Percentiles rank a stretch among this genome's conserved stretches.
Evolutionary conservation across 352 stramenopile genomes (phyloP).

Genomic region (Phytophthora fragariae): DNA sequence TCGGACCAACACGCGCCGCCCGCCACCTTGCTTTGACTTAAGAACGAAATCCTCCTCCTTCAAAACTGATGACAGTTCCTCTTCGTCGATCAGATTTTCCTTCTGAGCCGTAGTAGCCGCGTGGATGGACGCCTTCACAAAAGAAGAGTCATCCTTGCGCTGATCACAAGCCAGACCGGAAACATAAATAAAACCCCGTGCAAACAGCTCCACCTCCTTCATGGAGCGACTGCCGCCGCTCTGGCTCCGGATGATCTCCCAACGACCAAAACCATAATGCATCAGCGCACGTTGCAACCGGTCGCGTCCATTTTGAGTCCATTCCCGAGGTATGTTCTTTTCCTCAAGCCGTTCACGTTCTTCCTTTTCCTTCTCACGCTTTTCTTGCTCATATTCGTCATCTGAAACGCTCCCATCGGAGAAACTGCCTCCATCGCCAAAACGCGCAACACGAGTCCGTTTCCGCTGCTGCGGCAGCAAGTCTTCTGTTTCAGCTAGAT

Average conservation of each 20-base stretch:
- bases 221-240: slow-evolving; percentile 87
- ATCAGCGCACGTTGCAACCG: slow-evolving; percentile 87
- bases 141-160: slow-evolving; percentile 83
- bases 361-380: slow-evolving; percentile 62
- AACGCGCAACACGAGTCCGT: slow-evolving; percentile 85
- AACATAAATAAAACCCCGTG: slow-evolving; percentile 88
- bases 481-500: slow-evolving; percentile 62
- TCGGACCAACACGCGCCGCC: slow-evolving; percentile 83
- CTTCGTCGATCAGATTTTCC: slow-evolving; percentile 79
- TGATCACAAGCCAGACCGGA: slow-evolving; percentile 78
- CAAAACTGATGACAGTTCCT: slow-evolving; percentile 73
- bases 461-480: slow-evolving; percentile 85
- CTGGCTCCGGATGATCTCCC: slow-evolving; percentile 90
- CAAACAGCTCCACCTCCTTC: slow-evolving; percentile 86
- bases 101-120: slow-evolving; percentile 68
- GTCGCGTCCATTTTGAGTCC: slow-evolving; percentile 88
- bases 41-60: slow-evolving; percentile 91
- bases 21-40: slow-evolving; percentile 87
- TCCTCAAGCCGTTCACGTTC: slow-evolving; percentile 65
- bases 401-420: slow-evolving; percentile 81
- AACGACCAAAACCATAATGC: slow-evolving; percentile 88
- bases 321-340: slow-evolving; percentile 78
- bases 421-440: slow-evolving; percentile 69
- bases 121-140: slow-evolving; percentile 84
- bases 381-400: slow-evolving; percentile 56